Evolutionary conservation across 495 filamentous ascomycete genomes (phyloP), one percentile per base, ranked within the genome.

Genomic region (Penicillium arizonense): DNA sequence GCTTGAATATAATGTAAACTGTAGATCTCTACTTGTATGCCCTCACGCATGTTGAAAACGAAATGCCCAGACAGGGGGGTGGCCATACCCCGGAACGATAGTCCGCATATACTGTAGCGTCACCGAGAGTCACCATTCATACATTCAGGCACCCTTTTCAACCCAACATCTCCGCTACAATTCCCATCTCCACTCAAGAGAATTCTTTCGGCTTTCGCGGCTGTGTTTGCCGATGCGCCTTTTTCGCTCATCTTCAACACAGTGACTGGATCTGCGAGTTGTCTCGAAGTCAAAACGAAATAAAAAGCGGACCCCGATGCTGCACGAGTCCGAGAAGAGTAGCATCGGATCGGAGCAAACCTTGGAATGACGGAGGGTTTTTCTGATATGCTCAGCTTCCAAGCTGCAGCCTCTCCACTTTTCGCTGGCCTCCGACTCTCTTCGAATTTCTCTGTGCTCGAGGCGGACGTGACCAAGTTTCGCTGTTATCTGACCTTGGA

Each of bases 371-470:
- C 59, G 47, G 46, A 42, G 42, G 58, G 52, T 57, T 53, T 57
- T 56, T 55, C 52, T 59, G 59, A 59, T 59, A 62, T 62, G 53
- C 53, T 52, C 43, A 58, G 50, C 52, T 53, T 54, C 39, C 37
- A 56, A 36, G 46, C 44, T 58, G 53, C 57, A 44, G 50, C 20
- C 50, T 52, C 32, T 62, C 62, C 58, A 59, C 62, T 52, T 50
- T 32, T 41, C 43, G 55, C 51, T 38, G 36, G 18, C 16, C 46
- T 43, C 37, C 23, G 23, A 24, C n/a, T 18, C 20, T 50, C 30
- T 24, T 13, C 1, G 11, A 21, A 33, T 50, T 10, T 21, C 13
- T 37, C 39, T 48, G 23, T 43, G 35, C 30, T 12, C 40, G 3
- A 40, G 55, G 44, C 16, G 45, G 56, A 51, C 18, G 45, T 49